These are phyloP conservation scores for Penicillium verhagenii DNA, from an alignment of 495 filamentous ascomycete species.

Conservation along the genomic window DNA sequence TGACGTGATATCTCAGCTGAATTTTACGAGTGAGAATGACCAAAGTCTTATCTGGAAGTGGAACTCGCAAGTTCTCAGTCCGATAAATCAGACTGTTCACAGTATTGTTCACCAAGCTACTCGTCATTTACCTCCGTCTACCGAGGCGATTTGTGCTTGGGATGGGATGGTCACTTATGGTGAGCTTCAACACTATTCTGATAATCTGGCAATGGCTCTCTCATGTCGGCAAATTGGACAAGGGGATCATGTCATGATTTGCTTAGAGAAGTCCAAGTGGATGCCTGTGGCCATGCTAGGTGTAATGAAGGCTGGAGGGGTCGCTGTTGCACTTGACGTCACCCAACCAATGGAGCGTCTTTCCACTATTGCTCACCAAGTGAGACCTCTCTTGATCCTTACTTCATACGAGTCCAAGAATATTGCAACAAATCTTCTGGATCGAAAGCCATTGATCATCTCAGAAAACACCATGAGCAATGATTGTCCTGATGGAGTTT, in stretches of 20 bases:
- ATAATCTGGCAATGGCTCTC: not conserved
- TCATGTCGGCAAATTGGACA: too few species aligned
- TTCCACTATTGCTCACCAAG: not conserved
- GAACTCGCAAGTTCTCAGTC: not conserved
- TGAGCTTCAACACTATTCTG: not conserved
- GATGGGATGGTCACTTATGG: not conserved
- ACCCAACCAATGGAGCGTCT: conserved; percentile 2
- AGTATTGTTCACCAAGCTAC: not conserved
- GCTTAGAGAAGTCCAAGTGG: conserved; percentile 43
- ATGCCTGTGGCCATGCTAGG: conserved; percentile 42
- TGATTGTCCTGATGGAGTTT: not conserved
- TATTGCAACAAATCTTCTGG: not conserved
- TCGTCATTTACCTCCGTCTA: not conserved
- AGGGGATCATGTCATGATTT: not conserved
- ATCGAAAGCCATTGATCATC: not conserved
- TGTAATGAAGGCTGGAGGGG: conserved; percentile 5
- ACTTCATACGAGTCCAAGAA: not conserved
- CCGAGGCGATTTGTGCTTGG: not conserved
- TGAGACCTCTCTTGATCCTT: not conserved
- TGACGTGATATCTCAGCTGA: too few species aligned
- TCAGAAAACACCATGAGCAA: not conserved
- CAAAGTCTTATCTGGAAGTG: not conserved
- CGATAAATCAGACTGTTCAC: not conserved
- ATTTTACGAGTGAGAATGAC: too few species aligned
- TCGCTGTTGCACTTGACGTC: not conserved